Percentiles rank a stretch among this genome's conserved stretches.
phyloP scores from a whole-genome alignment of 257 asterid genomes.

The Salvia splendens region DNA sequence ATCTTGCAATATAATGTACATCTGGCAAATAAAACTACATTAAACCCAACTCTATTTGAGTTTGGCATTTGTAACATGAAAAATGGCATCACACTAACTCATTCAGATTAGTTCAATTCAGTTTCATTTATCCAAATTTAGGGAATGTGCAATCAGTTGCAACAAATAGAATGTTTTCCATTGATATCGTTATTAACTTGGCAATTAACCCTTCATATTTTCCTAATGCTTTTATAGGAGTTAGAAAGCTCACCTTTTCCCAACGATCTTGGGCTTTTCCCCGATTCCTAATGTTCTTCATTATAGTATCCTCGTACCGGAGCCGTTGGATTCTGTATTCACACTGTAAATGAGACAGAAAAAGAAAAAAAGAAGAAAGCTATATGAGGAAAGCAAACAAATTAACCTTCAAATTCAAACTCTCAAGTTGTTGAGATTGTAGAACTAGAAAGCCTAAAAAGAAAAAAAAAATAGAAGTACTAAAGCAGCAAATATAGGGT shows the following conservation, averaged over 20 bases:
- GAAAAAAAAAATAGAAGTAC: neutral
- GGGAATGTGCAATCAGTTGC: neutral
- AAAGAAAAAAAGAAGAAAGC: neutral
- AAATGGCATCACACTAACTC: neutral
- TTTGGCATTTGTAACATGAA: neutral
- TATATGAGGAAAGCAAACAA: slow-evolving; percentile 20
- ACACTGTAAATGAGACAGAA: slow-evolving; percentile 51
- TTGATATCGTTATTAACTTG: neutral
- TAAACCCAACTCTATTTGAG: neutral
- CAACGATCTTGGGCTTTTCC: slow-evolving; percentile 80
- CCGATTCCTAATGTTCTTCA: slow-evolving; percentile 68
- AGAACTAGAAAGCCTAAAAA: slow-evolving; percentile 3
- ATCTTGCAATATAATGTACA: neutral
- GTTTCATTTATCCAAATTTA: slow-evolving; percentile 3
- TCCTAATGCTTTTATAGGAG: neutral
- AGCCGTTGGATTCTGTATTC: slow-evolving; percentile 82
- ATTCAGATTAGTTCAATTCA: neutral
- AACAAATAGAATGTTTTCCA: neutral
- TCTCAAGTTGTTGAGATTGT: neutral
- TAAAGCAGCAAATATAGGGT: slow-evolving; percentile 26
- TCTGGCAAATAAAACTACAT: neutral
- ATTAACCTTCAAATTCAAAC: slow-evolving; percentile 8
- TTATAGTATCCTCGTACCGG: slow-evolving; percentile 71
- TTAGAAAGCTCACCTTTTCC: slow-evolving; percentile 68
- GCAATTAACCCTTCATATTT: neutral